Base-by-base conservation (phyloP, 1,139 yeast species). In the Candida pseudoviswanathii region DNA sequence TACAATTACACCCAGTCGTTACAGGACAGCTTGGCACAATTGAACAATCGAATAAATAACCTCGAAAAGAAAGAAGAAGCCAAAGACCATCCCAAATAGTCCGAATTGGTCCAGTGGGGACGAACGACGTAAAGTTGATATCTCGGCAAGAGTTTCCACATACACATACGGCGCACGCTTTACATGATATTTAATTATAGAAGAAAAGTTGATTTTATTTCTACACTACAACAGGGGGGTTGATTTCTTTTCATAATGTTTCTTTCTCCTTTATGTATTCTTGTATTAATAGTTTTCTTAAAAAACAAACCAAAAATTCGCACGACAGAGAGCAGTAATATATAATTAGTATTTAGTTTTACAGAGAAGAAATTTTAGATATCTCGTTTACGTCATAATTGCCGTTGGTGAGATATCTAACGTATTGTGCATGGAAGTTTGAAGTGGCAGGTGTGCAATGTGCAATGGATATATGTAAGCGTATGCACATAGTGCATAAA, bases 1-100 rank as follows among this genome's bases (percentile, higher is more conserved):
- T 68, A 70, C 25, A 57, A 61, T 7, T 71, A 71, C 51, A 69
- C 77, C 3, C 68, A 66, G 34, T 56, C 66, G 1, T 57, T 73
- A 26, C 74, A 72, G 52, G 67, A 65, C 25, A 64, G 58, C 46
- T 53, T 73, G 49, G 53, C 52, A 34, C 57, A 52, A 26, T 66
- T 73, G 61, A 70, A 68, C 46, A 47, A 50, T n/a, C 40, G 64
- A 29, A 51, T 61, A 25, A 31, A 44, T 3, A 29, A 42, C 37
- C 41, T 52, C 41, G 55, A 52, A 36, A 52, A 51, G 16, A 48
- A 47, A 34, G 29, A 41, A 30, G 30, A 49, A 34, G 36, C 38
- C 9, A 40, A 40, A 22, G 36, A 40, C 5, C 29, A 40, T 3
- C 30, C 29, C 7, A 22, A 24, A 38, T 29, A 16, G 21, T 32